Percentiles rank a stretch among this genome's conserved stretches.
Evolutionary conservation across 106 monocot species (phyloP).

Genomic region (Posidonia australis): DNA sequence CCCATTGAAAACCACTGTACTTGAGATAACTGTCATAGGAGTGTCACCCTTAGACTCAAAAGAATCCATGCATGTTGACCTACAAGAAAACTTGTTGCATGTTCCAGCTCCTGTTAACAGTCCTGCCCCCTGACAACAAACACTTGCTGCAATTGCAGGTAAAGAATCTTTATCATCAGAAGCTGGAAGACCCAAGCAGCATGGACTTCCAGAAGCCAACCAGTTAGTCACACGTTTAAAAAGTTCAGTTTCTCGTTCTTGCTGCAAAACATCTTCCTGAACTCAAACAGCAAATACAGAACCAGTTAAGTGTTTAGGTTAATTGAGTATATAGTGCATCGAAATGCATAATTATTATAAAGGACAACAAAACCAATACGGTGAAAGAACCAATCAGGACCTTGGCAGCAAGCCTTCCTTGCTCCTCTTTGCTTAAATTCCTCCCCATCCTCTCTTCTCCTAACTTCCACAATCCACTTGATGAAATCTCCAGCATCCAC

Average conservation of each 20-base stretch:
- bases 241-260: slow-evolving; percentile 63
- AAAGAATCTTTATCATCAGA: slow-evolving; percentile 28
- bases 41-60: slow-evolving; percentile 31
- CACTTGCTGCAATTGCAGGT: slow-evolving; percentile 49
- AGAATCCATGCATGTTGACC: slow-evolving; percentile 41
- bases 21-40: slow-evolving; percentile 43
- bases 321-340: background rate
- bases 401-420: slow-evolving; percentile 69
- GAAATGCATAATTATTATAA: background rate
- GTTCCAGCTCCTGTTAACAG: slow-evolving; percentile 33
- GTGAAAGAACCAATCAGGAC: slow-evolving; percentile 16
- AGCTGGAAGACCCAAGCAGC: slow-evolving; percentile 19
- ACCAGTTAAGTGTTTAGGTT: background rate
- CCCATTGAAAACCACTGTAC: slow-evolving; percentile 42
- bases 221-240: slow-evolving; percentile 49
- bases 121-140: slow-evolving; percentile 73
- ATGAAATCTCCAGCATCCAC: slow-evolving; percentile 71
- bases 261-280: slow-evolving; percentile 65
- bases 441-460: slow-evolving; percentile 50
- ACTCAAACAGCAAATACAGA: background rate
- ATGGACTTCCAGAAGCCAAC: slow-evolving; percentile 24
- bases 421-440: slow-evolving; percentile 66
- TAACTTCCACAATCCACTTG: slow-evolving; percentile 88
- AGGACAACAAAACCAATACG: too few species aligned
- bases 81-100: slow-evolving; percentile 39